Evolutionary conservation across 129 eudicot species (phyloP), one percentile per base, ranked within the genome.

Genomic region (Glebionis coronaria): DNA sequence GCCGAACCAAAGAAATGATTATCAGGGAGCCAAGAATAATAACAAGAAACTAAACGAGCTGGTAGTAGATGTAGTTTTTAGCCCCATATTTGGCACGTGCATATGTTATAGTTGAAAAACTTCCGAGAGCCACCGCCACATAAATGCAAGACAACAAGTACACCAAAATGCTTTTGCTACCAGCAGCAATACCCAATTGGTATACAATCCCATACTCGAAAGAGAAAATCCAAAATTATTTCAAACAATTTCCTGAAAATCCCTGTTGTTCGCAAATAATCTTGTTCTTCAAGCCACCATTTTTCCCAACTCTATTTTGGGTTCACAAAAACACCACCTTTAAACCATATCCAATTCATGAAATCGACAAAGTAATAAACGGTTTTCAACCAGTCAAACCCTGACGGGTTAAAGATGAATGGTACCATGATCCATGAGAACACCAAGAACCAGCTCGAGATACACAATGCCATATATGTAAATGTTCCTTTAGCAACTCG

Each of bases 261-360:
- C 40, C 97, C 94, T 4, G 90, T 91, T 4, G 94, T 88, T 42
- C 94, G 78, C n/a, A 88, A 60, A 76, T 91, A 96, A 75, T 91
- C 96, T 70, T 88, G 97, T 72, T 91, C 96, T 70, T 91, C 97
- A 4, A n/a, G n/a, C n/a, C n/a, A n/a, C n/a, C n/a, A n/a, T n/a
- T n/a, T n/a, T n/a, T n/a, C n/a, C n/a, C n/a, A 91, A 75, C 96
- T 80, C 76, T 91, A 81, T 23, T 91, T 94, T 16, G 93, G 12
- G 67, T 91, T 91, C 12, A 82, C 79, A 71, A 88, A 91, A 12
- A 91, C 96, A 9, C 96, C 86, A 68, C 96, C 94, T 3, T 80
- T 80, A 73, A 50, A 83, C 97, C 95, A 88, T 23, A 91, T 80
- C 96, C 96, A 91, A 73, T 81, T 78, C 88, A 88, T 83, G 55